Conservation (phyloP, 257 asterid genomes). For the Jacaranda copaia region DNA sequence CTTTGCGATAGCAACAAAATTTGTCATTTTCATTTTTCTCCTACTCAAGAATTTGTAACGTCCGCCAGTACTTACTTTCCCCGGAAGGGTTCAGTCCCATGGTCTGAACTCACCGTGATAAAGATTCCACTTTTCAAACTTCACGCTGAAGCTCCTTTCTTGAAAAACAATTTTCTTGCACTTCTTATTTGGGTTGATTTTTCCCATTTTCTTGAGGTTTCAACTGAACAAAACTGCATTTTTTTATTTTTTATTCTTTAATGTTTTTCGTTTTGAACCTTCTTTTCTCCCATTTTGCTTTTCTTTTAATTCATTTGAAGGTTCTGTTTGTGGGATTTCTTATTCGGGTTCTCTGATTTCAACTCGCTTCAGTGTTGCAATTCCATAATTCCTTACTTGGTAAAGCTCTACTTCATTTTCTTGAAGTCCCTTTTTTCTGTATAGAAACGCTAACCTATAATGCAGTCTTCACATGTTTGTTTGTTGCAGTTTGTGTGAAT, state of each 20-base stretch:
- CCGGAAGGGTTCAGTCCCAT: neutral
- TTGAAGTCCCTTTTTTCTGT: slow-evolving; percentile 12
- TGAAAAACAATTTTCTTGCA: neutral
- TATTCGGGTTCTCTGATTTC: slow-evolving; percentile 15
- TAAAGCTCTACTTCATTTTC: slow-evolving; percentile 26
- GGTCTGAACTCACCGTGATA: neutral
- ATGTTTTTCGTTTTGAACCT: neutral
- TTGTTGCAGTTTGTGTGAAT: neutral
- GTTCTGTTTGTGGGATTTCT: neutral
- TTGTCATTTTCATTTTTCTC: neutral
- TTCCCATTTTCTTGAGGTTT: slow-evolving; percentile 18
- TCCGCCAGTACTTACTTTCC: neutral
- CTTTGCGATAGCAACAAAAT: neutral
- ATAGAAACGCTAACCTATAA: neutral
- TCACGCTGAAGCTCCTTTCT: neutral
- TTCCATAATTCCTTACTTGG: slow-evolving; percentile 27
- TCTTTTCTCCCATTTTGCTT: neutral
- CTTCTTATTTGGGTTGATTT: neutral
- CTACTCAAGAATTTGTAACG: neutral
- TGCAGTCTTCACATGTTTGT: slow-evolving; percentile 3
- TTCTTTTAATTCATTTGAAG: slow-evolving; percentile 23
- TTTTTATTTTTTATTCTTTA: no score
- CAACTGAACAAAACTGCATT: neutral
- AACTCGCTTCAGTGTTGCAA: neutral
- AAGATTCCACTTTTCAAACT: neutral